Evolutionary conservation across 805 yeast species (phyloP).

Genomic region (Saccharomyces jurei): DNA sequence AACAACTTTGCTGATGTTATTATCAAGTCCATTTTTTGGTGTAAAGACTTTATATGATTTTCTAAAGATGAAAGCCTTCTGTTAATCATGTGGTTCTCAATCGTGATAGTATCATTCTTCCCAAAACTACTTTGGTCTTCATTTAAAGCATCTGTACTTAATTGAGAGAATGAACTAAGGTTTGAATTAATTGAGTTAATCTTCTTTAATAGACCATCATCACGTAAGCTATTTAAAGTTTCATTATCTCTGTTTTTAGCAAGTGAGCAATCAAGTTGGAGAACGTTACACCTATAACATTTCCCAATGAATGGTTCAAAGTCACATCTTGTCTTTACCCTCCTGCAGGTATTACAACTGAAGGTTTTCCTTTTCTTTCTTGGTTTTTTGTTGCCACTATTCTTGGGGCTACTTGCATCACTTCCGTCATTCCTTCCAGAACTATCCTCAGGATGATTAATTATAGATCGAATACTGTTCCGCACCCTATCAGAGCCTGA

Average conservation of each 20-base stretch:
- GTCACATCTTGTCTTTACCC: conserved; percentile 52
- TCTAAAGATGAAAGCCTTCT: conserved; percentile 4
- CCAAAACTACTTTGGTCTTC: neutral
- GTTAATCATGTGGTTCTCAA: neutral
- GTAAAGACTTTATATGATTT: conserved; percentile 1
- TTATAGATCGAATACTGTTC: neutral
- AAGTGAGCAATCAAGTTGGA: conserved; percentile 42
- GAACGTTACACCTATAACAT: conserved; percentile 46
- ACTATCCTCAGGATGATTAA: neutral
- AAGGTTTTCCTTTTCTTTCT: conserved; percentile 35
- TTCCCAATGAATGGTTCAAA: conserved; percentile 36
- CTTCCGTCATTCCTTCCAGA: neutral
- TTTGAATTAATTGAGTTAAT: neutral
- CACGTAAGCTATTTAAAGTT: conserved; percentile 9
- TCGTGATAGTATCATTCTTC: neutral
- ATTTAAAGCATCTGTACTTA: neutral
- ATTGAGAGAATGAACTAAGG: conserved; percentile 2
- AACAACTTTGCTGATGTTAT: neutral
- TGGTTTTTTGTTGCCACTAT: conserved; percentile 10
- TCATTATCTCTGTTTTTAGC: conserved; percentile 28
- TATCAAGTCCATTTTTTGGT: conserved; percentile 1
- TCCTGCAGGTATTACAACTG: conserved; percentile 46
- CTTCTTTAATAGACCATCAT: conserved; percentile 2
- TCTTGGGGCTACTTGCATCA: neutral
- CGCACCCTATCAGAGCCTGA: neutral